phyloP scores from a whole-genome alignment of 495 filamentous ascomycete species.

The Daldinia bambusicola region DNA sequence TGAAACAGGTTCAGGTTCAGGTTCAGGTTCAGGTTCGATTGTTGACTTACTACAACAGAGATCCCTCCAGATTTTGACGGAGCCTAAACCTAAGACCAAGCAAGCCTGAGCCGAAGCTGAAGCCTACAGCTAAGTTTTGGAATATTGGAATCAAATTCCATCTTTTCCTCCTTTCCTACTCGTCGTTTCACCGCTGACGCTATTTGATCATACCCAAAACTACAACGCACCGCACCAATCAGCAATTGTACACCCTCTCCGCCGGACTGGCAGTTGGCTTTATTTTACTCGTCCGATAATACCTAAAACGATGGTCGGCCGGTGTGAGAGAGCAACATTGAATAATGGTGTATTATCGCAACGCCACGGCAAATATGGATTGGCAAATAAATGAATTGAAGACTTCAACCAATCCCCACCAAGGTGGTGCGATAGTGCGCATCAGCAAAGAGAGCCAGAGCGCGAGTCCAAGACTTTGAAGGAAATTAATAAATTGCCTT shows the following conservation, averaged over 20 bases:
- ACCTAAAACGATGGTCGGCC: not conserved
- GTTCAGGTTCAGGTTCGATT: not conserved
- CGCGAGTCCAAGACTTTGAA: slow-evolving; percentile 17
- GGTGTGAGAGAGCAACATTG: not conserved
- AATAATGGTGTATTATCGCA: not conserved
- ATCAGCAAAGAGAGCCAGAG: too few species aligned
- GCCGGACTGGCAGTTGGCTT: not conserved
- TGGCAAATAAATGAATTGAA: slow-evolving; percentile 1
- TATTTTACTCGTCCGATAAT: slow-evolving; percentile 8
- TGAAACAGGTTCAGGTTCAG: slow-evolving; percentile 25
- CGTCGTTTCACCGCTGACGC: slow-evolving; percentile 17
- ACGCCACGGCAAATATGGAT: not conserved
- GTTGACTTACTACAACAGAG: slow-evolving; percentile 35
- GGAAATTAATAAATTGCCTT: slow-evolving; percentile 39
- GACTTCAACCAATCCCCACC: slow-evolving; percentile 4
- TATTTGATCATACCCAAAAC: slow-evolving; percentile 8
- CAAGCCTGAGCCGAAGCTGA: too few species aligned
- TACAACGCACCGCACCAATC: not conserved
- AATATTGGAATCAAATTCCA: slow-evolving; percentile 2
- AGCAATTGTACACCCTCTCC: slow-evolving; percentile 2
- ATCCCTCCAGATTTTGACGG: slow-evolving; percentile 19
- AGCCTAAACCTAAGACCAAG: not conserved
- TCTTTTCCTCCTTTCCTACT: not conserved
- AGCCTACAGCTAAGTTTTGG: too few species aligned
- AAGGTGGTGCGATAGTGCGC: slow-evolving; percentile 11